Percentiles rank a stretch among this genome's conserved stretches.
phyloP scores from a whole-genome alignment of 2,329 filamentous ascomycete genomes.

The Scedosporium dehoogii region DNA sequence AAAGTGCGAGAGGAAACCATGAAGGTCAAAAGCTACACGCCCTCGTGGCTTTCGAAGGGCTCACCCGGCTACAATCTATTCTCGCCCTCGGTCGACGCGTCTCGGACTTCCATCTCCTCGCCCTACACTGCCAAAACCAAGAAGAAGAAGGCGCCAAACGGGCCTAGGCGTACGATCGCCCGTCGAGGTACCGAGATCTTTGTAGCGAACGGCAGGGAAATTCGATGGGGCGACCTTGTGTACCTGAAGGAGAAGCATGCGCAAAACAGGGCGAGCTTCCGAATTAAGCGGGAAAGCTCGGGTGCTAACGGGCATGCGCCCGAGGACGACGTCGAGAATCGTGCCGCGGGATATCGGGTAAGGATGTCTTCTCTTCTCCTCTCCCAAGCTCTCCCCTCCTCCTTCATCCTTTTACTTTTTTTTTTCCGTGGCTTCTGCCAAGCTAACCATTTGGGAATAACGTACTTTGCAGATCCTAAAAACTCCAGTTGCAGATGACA shows the following conservation, averaged over 20 bases:
- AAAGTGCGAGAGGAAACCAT: constrained; percentile 50
- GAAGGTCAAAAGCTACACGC: constrained; percentile 75
- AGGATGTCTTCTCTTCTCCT: not conserved
- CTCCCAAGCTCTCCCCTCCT: not conserved
- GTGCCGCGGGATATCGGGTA: constrained; percentile 6
- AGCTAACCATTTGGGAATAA: not conserved
- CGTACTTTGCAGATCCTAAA: constrained; percentile 54
- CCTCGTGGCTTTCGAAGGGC: constrained; percentile 73
- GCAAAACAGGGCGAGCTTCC: constrained; percentile 11
- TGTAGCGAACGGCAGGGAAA: constrained; percentile 76
- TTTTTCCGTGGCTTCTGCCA: not conserved
- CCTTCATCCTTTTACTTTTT: not conserved
- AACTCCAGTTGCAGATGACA: constrained; percentile 68
- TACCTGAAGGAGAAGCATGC: constrained; percentile 57
- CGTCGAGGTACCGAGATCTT: constrained; percentile 80
- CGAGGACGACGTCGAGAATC: not conserved
- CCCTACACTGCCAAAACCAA: constrained; percentile 27
- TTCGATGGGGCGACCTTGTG: constrained; percentile 81
- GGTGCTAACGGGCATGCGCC: constrained; percentile 15
- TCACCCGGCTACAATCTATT: constrained; percentile 74
- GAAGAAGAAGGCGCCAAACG: constrained; percentile 28
- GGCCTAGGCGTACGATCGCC: constrained; percentile 61
- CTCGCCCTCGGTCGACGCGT: constrained; percentile 32
- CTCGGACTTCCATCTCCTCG: constrained; percentile 25
- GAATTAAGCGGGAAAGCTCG: constrained; percentile 34